Base-by-base conservation (phyloP, 2,329 filamentous ascomycete genomes). In the Microsporum canis region DNA sequence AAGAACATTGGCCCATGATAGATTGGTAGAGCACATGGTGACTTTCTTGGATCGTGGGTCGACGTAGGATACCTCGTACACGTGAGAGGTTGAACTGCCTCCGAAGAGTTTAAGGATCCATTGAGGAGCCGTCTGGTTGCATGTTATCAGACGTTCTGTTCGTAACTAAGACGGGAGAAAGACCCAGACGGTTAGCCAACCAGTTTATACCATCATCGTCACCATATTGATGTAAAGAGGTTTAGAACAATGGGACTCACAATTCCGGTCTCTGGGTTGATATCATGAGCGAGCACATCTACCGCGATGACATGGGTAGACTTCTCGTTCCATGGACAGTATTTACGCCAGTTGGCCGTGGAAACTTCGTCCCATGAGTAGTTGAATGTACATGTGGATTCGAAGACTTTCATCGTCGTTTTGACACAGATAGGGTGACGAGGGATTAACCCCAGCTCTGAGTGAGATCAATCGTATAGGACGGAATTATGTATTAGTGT, bases 311-410 rank as follows among this genome's bases (percentile, higher is more conserved):
- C 94, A 76, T 99, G 94, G 45, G 91, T 89, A n/a, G 89, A 91
- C 78, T 96, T 94, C 75, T 96, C 88, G 79, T 99, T 99, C 92
- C 94, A 97, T 23, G 92, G 92, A 71, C 90, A 95, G 78, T 99
- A 99, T 76, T 99, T 99, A 68, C 86, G 88, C 94, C 94, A 99
- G 82, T 99, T 99, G 73, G 89, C 91, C 12, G 90, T 91, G 31
- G 91, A 96, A 39, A 99, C 94, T 76, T 97, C 92, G 71, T 96
- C 90, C 94, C 94, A 99, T 53, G 92, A 95, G 81, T 99, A 99
- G 79, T 96, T 83, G 78, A 95, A 99, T 64, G 90, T 91, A 76
- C 90, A 89, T 43, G 81, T 80, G 71, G 90, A 95, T 68, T 89
- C 89, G 72, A 97, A 97, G 77, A 97, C 89, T 82, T 95, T 96